Base-by-base conservation (phyloP, 2,329 filamentous ascomycete genomes). In the Cladosporium sp. region DNA sequence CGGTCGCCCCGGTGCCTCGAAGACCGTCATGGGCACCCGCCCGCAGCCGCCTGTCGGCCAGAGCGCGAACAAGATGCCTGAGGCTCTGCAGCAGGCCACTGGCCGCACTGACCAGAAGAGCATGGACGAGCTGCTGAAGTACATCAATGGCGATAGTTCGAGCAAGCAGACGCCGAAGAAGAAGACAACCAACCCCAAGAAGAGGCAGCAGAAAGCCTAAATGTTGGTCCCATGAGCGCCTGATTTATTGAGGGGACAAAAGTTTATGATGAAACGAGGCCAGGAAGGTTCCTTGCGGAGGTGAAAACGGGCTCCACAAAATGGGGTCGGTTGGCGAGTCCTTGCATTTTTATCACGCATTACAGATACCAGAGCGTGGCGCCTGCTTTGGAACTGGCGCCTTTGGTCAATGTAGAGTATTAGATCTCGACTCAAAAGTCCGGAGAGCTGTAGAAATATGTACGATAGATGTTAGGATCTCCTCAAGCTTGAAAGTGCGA, bases 111-210 rank as follows among this genome's bases (percentile, higher is more conserved):
- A 78, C 51, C 71, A 77, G 52, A 81, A 90, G 62, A 95, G 84
- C 72, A 90, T 98, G 58, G 91, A 97, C 62, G 92, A 98, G 69
- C 75, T 98, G 38, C 78, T 98, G 67, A 89, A 87, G 71, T 97
- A 92, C 71, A 97, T 98, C 61, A 93, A 97, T 70, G 92, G 91
- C 34, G 77, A 66, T 14, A 71, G 72, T 28, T 60, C 65, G 4
- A 73, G 55, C 42, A 65, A 63, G 60, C 54, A 72, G 63, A 69
- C 66, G 46, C 67, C 67, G 37, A 67, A 40, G 7, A 50, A 50
- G 48, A 50, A 50, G 48, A 50, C 43, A 40, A 50, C 48, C 2
- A 28, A 32, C 31, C 43, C 43, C 48, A 40, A 40, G 4, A 50
- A 50, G 48, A 50, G 43, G 48, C 48, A 50, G 40, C 48, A 50